Percentiles rank a stretch among this genome's conserved stretches.
These are phyloP conservation scores for Cyclanthera cordifolia DNA, from an alignment of 306 rosid species.

Conservation along the genomic window DNA sequence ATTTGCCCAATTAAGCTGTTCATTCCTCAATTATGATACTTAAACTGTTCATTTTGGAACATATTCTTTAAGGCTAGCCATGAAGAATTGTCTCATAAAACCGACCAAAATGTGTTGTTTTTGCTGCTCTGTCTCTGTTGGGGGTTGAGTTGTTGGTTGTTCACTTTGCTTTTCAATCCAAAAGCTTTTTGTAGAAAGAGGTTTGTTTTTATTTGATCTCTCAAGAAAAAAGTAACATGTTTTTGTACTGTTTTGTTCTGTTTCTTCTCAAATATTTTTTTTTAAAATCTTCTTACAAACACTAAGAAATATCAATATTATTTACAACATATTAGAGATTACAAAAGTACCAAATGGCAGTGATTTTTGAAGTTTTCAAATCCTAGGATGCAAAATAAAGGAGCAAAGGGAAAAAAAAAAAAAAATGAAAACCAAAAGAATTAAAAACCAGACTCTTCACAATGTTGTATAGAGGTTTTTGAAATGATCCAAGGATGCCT, in stretches of 20 bases:
- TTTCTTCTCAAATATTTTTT: not conserved
- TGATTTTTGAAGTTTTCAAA: not conserved
- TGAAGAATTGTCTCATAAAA: conserved; percentile 28
- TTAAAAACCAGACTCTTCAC: not conserved
- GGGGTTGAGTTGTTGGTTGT: conserved; percentile 26
- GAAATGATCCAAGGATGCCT: conserved; percentile 11
- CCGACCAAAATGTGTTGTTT: conserved; percentile 13
- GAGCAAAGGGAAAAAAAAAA: not conserved
- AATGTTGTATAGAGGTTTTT: not conserved
- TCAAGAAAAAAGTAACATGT: not conserved
- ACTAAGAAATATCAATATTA: conserved; percentile 8
- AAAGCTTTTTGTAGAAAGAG: not conserved
- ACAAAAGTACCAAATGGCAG: not conserved
- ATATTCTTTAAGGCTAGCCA: conserved; percentile 23
- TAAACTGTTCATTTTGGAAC: not conserved
- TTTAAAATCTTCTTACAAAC: conserved; percentile 6
- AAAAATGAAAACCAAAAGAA: not conserved
- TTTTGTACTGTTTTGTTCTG: not conserved
- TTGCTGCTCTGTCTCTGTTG: conserved; percentile 38
- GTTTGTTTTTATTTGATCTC: not conserved
- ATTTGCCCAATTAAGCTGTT: not conserved
- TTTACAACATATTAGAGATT: conserved; percentile 3
- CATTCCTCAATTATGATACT: too few species aligned
- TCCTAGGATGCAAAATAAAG: not conserved
- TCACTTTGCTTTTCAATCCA: conserved; percentile 18